Evolutionary conservation across 352 stramenopile genomes (phyloP).

Genomic region (Phytopythium delawarense): DNA sequence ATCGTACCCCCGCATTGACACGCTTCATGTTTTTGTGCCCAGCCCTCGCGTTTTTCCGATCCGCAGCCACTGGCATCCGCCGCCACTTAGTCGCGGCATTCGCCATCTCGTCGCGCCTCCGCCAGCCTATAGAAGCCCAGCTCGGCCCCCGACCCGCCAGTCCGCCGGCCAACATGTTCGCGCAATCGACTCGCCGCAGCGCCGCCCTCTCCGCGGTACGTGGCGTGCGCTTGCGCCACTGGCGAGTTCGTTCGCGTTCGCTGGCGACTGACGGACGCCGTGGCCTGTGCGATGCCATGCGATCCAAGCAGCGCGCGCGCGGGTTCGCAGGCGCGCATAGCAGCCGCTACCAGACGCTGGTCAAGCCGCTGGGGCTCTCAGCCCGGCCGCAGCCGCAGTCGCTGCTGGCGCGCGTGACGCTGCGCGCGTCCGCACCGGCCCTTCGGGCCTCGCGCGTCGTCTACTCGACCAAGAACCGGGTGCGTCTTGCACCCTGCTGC

Average conservation of each 20-base stretch:
- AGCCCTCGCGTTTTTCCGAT: slow-evolving; percentile 1
- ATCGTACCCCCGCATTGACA: neutral
- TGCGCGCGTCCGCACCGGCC: slow-evolving; percentile 15
- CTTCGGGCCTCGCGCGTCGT: slow-evolving; percentile 32
- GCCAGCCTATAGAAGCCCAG: neutral
- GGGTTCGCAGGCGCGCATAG: slow-evolving; percentile 10
- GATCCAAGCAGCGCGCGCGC: slow-evolving; percentile 2
- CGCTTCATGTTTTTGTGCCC: slow-evolving; percentile 32
- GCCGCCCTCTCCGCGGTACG: slow-evolving; percentile 19
- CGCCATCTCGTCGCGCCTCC: slow-evolving; percentile 1
- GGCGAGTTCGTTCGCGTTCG: slow-evolving; percentile 7
- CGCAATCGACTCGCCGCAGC: slow-evolving; percentile 32
- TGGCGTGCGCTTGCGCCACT: neutral
- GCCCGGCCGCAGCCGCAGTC: slow-evolving; percentile 23
- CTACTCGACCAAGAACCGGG: slow-evolving; percentile 71
- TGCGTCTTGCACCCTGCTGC: slow-evolving; percentile 19
- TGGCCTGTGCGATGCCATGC: neutral
- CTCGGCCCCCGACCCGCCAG: too few relatives aligned
- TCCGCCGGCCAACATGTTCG: slow-evolving; percentile 24
- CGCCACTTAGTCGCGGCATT: too few relatives aligned
- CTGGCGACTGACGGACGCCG: neutral
- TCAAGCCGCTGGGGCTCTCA: slow-evolving; percentile 24
- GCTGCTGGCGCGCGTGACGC: slow-evolving; percentile 32
- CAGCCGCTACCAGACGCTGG: slow-evolving; percentile 65
- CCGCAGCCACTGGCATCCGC: neutral